phyloP scores from a whole-genome alignment of 495 filamentous ascomycete species.

The Penicillium pulvis region DNA sequence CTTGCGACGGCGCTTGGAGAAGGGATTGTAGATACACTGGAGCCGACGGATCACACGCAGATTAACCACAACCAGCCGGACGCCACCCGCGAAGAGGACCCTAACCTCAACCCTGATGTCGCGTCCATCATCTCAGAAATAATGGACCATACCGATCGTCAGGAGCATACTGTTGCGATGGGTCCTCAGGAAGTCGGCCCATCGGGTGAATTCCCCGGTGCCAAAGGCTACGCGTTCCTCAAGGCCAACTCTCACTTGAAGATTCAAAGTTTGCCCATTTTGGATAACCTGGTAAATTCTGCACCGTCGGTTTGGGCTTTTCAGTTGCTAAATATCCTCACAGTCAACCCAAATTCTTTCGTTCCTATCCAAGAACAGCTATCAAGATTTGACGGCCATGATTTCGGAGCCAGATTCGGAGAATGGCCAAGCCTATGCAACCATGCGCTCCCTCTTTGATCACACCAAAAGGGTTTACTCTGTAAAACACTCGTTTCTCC shows the following conservation, averaged over 20 bases:
- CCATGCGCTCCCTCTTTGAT: constrained; percentile 78
- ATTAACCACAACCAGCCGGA: constrained; percentile 24
- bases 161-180: constrained; percentile 47
- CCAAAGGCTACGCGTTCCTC: constrained; percentile 44
- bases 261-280: constrained; percentile 68
- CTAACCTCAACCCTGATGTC: constrained; percentile 36
- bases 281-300: constrained; percentile 67
- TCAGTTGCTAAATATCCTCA: constrained; percentile 8
- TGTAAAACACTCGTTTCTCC: constrained; percentile 67
- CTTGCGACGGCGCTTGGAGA: constrained; percentile 42
- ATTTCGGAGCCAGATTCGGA: constrained; percentile 74
- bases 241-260: constrained; percentile 62
- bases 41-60: constrained; percentile 20
- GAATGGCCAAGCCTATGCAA: constrained; percentile 76
- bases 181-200: constrained; percentile 41
- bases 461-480: constrained; percentile 80
- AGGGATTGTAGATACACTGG: constrained; percentile 33
- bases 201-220: constrained; percentile 30
- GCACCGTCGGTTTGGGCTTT: neutral
- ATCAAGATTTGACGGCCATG: constrained; percentile 72
- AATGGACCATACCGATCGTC: constrained; percentile 50
- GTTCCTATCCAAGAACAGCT: constrained; percentile 67
- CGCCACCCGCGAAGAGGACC: constrained; percentile 13
- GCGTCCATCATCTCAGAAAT: constrained; percentile 46
- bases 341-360: constrained; percentile 72